Evolutionary conservation across 73 alveolate genomes (phyloP).

Genomic region (Paramecium biaurelia): DNA sequence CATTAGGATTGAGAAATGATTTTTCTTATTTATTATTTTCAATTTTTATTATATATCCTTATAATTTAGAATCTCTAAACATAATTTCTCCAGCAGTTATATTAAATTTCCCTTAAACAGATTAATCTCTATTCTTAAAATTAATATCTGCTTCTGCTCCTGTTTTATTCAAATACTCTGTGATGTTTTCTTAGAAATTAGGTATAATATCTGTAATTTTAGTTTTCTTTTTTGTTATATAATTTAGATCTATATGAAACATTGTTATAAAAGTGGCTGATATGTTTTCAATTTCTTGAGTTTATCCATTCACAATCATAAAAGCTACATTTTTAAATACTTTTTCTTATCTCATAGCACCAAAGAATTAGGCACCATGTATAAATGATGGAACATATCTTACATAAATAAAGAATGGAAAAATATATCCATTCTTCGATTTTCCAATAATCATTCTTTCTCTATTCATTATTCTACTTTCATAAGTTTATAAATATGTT

Average conservation of each 20-base stretch:
- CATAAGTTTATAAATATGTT: conserved; percentile 53
- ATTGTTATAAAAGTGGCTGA: conserved; percentile 49
- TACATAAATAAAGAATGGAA: conserved; percentile 56
- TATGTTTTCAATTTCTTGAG: conserved; percentile 49
- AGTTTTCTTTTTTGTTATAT: conserved; percentile 49
- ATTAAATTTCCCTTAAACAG: neutral
- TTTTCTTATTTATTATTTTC: conserved; percentile 40
- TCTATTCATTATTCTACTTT: conserved; percentile 58
- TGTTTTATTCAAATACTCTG: conserved; percentile 29
- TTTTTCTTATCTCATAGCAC: conserved; percentile 59
- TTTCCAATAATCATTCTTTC: conserved; percentile 60
- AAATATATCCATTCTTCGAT: conserved; percentile 59
- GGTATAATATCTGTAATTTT: conserved; percentile 48
- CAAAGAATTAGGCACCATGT: conserved; percentile 58
- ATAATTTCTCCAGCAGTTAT: neutral
- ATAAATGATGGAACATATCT: conserved; percentile 62
- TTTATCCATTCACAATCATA: conserved; percentile 46
- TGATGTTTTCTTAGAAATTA: conserved; percentile 1
- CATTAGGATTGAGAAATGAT: neutral
- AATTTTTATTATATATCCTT: conserved; percentile 52
- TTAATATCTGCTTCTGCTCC: conserved; percentile 57
- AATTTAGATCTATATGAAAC: conserved; percentile 48
- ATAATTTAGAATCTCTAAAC: conserved; percentile 44
- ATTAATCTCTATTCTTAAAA: conserved; percentile 44
- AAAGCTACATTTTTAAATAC: conserved; percentile 47